Evolutionary conservation across 2,329 filamentous ascomycete genomes (phyloP).

Genomic region (Gnomoniopsis sp.): DNA sequence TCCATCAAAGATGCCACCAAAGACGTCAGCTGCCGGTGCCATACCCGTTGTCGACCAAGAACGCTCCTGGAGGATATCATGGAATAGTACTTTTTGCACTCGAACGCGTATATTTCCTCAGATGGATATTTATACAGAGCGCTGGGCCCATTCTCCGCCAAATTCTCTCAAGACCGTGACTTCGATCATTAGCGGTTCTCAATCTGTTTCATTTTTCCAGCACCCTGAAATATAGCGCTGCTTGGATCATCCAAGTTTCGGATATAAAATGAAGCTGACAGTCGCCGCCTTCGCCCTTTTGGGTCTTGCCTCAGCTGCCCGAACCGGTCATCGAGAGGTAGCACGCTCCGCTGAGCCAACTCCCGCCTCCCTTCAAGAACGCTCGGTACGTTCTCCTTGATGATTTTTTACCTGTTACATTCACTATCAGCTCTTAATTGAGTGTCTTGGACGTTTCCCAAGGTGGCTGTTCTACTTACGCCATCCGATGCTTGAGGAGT

Average conservation of each 20-base stretch:
- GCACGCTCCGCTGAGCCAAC: neutral
- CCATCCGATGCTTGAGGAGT: no score
- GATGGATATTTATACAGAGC: neutral
- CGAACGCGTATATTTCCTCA: neutral
- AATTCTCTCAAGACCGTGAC: no score
- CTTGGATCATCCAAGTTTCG: neutral
- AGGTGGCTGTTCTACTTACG: no score
- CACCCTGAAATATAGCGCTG: no score
- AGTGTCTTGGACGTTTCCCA: no score
- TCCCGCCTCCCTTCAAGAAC: constrained; percentile 1
- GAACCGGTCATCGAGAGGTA: neutral
- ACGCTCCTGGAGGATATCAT: no score
- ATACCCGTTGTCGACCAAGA: no score
- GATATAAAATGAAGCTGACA: neutral
- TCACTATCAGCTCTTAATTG: no score
- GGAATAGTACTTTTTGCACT: no score
- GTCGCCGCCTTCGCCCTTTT: neutral
- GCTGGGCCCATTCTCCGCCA: neutral
- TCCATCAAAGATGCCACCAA: neutral
- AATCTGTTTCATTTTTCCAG: neutral
- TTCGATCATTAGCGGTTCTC: no score
- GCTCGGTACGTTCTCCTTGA: neutral
- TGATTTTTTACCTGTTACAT: no score
- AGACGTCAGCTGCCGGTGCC: neutral
- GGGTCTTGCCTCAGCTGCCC: neutral